Base-by-base conservation (phyloP, 2,329 filamentous ascomycete genomes). In the Simplicillium sp. region DNA sequence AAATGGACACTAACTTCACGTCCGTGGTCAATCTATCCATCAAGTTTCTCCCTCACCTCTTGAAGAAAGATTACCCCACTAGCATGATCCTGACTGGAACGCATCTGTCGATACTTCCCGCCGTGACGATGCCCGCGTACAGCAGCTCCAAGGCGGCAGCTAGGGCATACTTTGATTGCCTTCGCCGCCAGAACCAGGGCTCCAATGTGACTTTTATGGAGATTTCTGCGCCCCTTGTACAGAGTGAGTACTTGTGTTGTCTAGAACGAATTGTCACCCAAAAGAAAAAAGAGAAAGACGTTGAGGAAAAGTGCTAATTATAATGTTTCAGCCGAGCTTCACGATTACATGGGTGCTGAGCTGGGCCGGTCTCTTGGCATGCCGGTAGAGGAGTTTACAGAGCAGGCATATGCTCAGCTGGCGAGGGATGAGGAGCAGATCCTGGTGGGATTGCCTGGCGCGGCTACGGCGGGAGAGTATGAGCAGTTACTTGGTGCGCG, bases 331-430 rank as follows among this genome's bases (percentile, higher is more conserved):
- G 43, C 43, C 20, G 45, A 47, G 29, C 35, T 47, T 13, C 45
- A 47, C 37, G 43, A 47, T 29, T 45, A 47, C 38, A 43, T 47
- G 43, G 40, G 39, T 20, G 28, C 15, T 28, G 37, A 43, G 7
- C 18, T 28, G 14, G 43, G 40, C 9, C 36, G 37, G 12, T 28
- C 28, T 28, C 48, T 62, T 36, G 58, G 60, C 4, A 59, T 61
- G 45, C 50, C 57, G 14, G 43, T 62, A 36, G 53, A 33, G 2
- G 53, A 62, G 20, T 75, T 71, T 47, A 57, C 58, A 2, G 57
- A 70, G 6, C 60, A 68, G 46, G 64, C 66, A 6, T 76, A 66
- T 59, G 48, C 51, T 3, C 66, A 59, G 3, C 48, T 77, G 35
- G 46, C 51, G 9, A 46, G 50, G 3, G 66, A 66, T 3, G 58